Evolutionary conservation across 106 monocot genomes (phyloP).

Genomic region (Dioscorea alata): DNA sequence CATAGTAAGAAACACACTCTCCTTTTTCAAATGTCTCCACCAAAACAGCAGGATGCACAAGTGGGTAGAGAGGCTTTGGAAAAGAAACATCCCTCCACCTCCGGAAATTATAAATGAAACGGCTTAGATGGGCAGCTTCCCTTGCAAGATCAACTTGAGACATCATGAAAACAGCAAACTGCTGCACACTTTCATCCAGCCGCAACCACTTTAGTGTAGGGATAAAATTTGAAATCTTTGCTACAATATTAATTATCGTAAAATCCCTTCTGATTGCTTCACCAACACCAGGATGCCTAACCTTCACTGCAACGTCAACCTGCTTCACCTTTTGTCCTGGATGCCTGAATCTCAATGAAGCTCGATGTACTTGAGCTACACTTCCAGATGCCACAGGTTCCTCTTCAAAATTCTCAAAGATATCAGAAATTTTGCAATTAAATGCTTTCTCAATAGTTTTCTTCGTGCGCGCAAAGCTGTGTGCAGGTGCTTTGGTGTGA

Average conservation of each 20-base stretch:
- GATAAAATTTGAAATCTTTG: slow-evolving; percentile 55
- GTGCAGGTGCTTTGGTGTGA: slow-evolving; percentile 62
- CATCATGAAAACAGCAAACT: slow-evolving; percentile 86
- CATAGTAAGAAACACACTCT: slow-evolving; percentile 66
- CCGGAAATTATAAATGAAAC: slow-evolving; percentile 80
- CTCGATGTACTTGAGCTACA: slow-evolving; percentile 70
- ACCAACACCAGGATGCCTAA: slow-evolving; percentile 74
- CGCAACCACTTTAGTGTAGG: slow-evolving; percentile 67
- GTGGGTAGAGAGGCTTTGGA: slow-evolving; percentile 68
- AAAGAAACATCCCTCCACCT: slow-evolving; percentile 79
- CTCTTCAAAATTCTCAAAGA: slow-evolving; percentile 78
- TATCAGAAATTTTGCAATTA: slow-evolving; percentile 51
- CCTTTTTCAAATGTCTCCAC: slow-evolving; percentile 78
- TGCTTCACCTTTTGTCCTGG: slow-evolving; percentile 24
- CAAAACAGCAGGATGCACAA: slow-evolving; percentile 78
- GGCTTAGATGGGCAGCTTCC: slow-evolving; percentile 79
- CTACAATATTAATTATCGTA: slow-evolving; percentile 50
- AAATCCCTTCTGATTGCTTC: slow-evolving; percentile 74
- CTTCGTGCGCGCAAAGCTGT: slow-evolving; percentile 62
- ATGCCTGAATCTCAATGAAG: slow-evolving; percentile 33
- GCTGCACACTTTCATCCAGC: slow-evolving; percentile 71
- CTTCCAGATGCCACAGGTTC: slow-evolving; percentile 77
- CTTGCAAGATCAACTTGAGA: slow-evolving; percentile 80
- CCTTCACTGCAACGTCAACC: slow-evolving; percentile 60
- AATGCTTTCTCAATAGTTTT: slow-evolving; percentile 68